Base-by-base conservation (phyloP, 2,329 filamentous ascomycete species). In the Lasiodiplodia sp. region DNA sequence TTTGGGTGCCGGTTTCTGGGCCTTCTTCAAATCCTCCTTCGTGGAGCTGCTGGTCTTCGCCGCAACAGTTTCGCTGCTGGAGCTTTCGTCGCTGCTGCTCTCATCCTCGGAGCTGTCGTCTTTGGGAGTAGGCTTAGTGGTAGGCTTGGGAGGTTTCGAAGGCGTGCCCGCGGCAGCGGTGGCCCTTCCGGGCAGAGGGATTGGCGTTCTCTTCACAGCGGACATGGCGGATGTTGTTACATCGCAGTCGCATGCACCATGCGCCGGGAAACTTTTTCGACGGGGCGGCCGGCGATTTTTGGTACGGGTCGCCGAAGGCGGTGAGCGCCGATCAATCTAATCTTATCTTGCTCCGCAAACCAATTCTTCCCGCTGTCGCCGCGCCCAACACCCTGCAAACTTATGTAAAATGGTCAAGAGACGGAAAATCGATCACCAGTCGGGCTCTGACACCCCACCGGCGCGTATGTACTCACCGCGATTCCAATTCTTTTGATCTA, bases 1-100 rank as follows among this genome's bases (percentile, higher is more conserved):
- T 66, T 70, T 47, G 5, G 70, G 67, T 28, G 72, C 67, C n/a
- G 73, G 70, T 11, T 65, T 62, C 31, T 73, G 71, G 3, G 73
- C 66, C 66, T 76, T 77, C 23, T 67, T 66, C 8, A 55, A 56
- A 34, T 70, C 70, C n/a, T 71, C 67, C 68, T 73, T 73, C 55
- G 71, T 72, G 10, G 69, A 64, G 58, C 72, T 72, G 25, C 71
- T 73, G 47, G 69, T 60, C 37, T 75, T 76, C 21, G 73, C 71
- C 14, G 57, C 58, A 52, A 76, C 76, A 60, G 76, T 78, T 64
- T 76, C 77, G 67, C 77, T 81, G 66, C 77, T 75, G 67, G 77
- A 81, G 51, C 73, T 77, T 3, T 73, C 58, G 28, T 69, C 71
- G 47, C 70, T 71, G 56, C 77, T 75, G 52, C 73, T 77, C 3